Evolutionary conservation across 768 basidiomycete species (phyloP).

Genomic region (Kwoniella dendrophila): DNA sequence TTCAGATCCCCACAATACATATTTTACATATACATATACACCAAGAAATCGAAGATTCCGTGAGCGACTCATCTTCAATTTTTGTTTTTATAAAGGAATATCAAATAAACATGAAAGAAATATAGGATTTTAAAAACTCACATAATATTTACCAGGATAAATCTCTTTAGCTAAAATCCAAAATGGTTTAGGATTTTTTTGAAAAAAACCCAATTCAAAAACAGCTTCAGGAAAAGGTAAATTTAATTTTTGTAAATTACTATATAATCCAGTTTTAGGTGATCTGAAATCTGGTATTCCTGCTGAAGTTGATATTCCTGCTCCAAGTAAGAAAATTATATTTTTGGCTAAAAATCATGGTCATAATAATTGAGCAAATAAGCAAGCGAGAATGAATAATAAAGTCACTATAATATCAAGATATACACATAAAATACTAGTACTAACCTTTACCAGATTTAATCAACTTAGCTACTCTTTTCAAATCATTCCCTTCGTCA

Average conservation of each 20-base stretch:
- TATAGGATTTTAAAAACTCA: slow-evolving; percentile 24
- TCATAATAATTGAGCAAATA: not conserved
- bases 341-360: slow-evolving; percentile 29
- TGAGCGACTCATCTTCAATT: too few species aligned
- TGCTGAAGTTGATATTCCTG: slow-evolving; percentile 49
- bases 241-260: slow-evolving; percentile 56
- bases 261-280: slow-evolving; percentile 70
- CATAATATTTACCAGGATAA: slow-evolving; percentile 71
- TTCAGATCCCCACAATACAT: not conserved
- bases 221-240: slow-evolving; percentile 91
- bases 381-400: not conserved
- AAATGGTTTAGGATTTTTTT: slow-evolving; percentile 69
- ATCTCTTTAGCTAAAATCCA: slow-evolving; percentile 91
- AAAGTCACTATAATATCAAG: too few species aligned
- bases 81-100: too few species aligned
- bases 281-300: slow-evolving; percentile 78
- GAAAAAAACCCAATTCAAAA: slow-evolving; percentile 87
- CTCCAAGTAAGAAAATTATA: slow-evolving; percentile 42
- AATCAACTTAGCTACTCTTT: slow-evolving; percentile 30
- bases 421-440: not conserved
- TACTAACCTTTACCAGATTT: slow-evolving; percentile 33
- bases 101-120: too few species aligned
- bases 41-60: too few species aligned
- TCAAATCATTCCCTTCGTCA: not conserved
- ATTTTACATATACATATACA: not conserved